Evolutionary conservation across 1,284 basidiomycete genomes (phyloP), one percentile per base, ranked within the genome.

Genomic region (Ustilago loliicola): DNA sequence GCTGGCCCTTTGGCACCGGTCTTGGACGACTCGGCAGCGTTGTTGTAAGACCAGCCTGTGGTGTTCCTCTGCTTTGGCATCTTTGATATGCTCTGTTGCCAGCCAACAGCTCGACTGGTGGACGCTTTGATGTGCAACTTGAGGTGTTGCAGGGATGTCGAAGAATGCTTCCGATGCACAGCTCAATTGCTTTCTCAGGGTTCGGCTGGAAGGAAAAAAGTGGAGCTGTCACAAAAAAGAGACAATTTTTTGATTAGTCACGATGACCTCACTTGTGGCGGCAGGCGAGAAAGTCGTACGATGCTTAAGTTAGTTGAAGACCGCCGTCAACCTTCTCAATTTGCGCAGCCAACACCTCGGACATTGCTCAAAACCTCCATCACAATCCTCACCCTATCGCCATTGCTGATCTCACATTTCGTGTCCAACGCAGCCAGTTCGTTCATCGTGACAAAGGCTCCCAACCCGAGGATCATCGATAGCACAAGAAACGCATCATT

Each of bases 21-120:
- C 45, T 63, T 62, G 57, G 72, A 62, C 13, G 62, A 42, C 27
- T 67, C 68, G 38, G 72, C 61, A n/a, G 51, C 70, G 47, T 75
- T 75, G 57, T 75, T 72, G 69, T 79, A 79, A 21, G 61, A 53
- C 66, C 69, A 79, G 34, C 77, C 77, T n/a, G 77, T 72, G 19
- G 68, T 72, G 32, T 79, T 79, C 19, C 77, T 55, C 21, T 75
- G 67, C 45, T 51, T 72, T 4, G 76, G 76, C 76, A 79, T 79
- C 29, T 17, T 59, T 7, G 21, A 13, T 9, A n/a, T 21, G 32
- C 21, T 34, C 3, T 25, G 13, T 29, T 36, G 34, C 42, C 21
- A 34, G 19, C n/a, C n/a, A n/a, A n/a, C n/a, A n/a, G n/a, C n/a
- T n/a, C n/a, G n/a, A n/a, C n/a, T n/a, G n/a, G n/a, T n/a, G n/a